A percentile compares a stretch with the other conserved stretches of the same genome.
Conservation (phyloP, 371 early-diverging fungal species). For the Blakeslea trispora region DNA sequence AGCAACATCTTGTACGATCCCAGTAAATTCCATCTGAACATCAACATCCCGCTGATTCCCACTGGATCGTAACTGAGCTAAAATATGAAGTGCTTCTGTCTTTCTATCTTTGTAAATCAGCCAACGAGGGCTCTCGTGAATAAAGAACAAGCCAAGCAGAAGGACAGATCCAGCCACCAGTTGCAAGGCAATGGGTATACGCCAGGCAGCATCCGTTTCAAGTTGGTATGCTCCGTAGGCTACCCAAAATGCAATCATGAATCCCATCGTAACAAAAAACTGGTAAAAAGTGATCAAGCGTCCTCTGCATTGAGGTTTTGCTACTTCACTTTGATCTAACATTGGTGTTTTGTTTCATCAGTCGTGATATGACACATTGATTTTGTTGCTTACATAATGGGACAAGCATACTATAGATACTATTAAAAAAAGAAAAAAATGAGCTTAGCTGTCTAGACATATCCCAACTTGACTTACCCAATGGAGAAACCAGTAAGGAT, state of each 20-base stretch:
- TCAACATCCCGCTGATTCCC: slow-evolving; percentile 17
- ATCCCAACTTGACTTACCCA: too few relatives aligned
- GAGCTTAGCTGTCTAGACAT: too few relatives aligned
- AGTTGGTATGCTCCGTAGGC: slow-evolving; percentile 33
- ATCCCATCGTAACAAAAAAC: slow-evolving; percentile 79
- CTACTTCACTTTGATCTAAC: slow-evolving; percentile 87
- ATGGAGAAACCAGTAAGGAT: slow-evolving; percentile 65
- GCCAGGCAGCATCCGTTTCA: slow-evolving; percentile 49
- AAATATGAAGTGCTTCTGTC: slow-evolving; percentile 69
- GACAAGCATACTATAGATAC: slow-evolving; percentile 41
- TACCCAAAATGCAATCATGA: slow-evolving; percentile 48
- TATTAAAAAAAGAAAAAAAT: too few relatives aligned
- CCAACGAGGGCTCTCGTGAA: slow-evolving; percentile 93
- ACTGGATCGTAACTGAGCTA: slow-evolving; percentile 65
- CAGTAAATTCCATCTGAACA: slow-evolving; percentile 59
- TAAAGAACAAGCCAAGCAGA: slow-evolving; percentile 59
- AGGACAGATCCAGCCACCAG: slow-evolving; percentile 70
- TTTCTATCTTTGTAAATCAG: slow-evolving; percentile 63
- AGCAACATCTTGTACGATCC: slow-evolving; percentile 73
- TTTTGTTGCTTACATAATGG: slow-evolving; percentile 38
- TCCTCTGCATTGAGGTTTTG: slow-evolving; percentile 83
- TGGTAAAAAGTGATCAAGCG: slow-evolving; percentile 90
- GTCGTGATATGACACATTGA: too few relatives aligned
- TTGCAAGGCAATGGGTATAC: slow-evolving; percentile 76
- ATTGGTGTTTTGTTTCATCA: neutral